Base-by-base conservation (phyloP, 1,284 basidiomycete species). In the Fomes fomentarius region DNA sequence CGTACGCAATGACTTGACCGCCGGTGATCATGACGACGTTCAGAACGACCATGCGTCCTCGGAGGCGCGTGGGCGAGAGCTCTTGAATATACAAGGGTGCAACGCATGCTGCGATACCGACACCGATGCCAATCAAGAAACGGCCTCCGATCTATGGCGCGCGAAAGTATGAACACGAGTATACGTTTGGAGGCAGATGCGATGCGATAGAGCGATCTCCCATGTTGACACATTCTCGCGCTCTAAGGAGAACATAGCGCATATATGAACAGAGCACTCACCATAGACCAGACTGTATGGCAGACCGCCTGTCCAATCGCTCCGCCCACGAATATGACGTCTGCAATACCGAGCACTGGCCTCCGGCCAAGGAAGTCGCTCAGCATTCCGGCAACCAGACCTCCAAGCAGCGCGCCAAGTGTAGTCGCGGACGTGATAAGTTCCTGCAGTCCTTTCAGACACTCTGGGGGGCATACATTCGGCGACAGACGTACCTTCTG, bases 81-180 rank as follows among this genome's bases (percentile, higher is more conserved):
- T 94, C 92, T 64, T 91, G 89, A 50, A 94, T 92, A 68, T 93
- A 93, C 4, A 94, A 75, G 2, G 91, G 90, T 0, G 89, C 87
- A 47, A 91, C 82, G 63, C 90, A 92, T 6, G 87, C 82, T n/a
- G 90, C 89, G 1, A 91, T 72, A 8, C 87, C 85, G 3, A 88
- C 84, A 24, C 80, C 84, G 21, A 84, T 70, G 25, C 89, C 90
- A 48, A 93, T 83, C 54, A 93, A 71, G 69, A 93, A 89, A 28
- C 91, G 81, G 8, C 89, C 84, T 5, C 82, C 83, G 48, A 93
- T 84, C 84, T 87, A 52, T 14, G 15, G 42, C 5, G 4, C 8
- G 21, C n/a, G 6, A 15, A 14, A 10, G 26, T 25, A 37, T 19
- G 21, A n/a, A 39, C 28, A 30, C 12, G 28, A 30, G 28, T 30